Conservation (phyloP, 257 asterid genomes). For the Leptodermis oblonga region DNA sequence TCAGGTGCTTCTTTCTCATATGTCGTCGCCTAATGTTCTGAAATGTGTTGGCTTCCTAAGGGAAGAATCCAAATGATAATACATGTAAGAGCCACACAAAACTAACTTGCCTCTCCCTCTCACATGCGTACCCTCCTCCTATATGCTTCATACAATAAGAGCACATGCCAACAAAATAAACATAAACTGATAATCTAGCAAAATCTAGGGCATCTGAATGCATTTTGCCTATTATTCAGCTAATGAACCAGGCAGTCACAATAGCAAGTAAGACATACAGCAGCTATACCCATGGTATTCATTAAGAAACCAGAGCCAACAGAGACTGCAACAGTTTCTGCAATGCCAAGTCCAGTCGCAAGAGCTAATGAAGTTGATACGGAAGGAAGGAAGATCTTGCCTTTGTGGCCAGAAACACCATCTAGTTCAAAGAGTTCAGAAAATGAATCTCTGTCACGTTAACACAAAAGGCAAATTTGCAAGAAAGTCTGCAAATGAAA, state of each 20-base stretch:
- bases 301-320: conserved; percentile 63
- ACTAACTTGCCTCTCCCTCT: too few relatives aligned
- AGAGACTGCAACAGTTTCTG: conserved; percentile 71
- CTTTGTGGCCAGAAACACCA: conserved; percentile 36
- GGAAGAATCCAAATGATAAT: too few relatives aligned
- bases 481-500: neutral
- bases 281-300: conserved; percentile 91
- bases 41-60: too few relatives aligned
- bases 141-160: neutral
- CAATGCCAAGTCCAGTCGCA: conserved; percentile 79
- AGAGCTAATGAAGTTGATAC: conserved; percentile 76
- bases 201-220: neutral
- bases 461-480: conserved; percentile 1
- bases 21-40: too few relatives aligned
- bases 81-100: too few relatives aligned
- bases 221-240: neutral
- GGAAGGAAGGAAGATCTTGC: conserved; percentile 69
- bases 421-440: conserved; percentile 18
- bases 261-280: conserved; percentile 62
- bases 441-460: conserved; percentile 5
- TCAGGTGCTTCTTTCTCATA: neutral
- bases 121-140: too few relatives aligned
- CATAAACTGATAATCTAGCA: neutral
- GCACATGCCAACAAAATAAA: neutral
- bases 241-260: neutral